phyloP scores from a whole-genome alignment of 441 rosid genomes.

The Croton setiger region DNA sequence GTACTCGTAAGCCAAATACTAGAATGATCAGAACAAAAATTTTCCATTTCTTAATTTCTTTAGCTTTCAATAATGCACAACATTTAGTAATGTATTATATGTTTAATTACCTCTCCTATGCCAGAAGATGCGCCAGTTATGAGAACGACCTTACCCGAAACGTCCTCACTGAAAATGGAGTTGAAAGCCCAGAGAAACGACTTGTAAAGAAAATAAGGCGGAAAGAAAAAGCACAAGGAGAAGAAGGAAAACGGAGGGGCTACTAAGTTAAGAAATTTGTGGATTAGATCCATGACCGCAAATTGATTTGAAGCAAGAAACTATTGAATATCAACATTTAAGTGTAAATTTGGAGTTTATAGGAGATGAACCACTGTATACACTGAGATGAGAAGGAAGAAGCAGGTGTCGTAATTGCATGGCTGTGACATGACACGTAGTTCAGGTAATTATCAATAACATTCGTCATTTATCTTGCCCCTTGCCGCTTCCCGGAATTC shows the following conservation, averaged over 20 bases:
- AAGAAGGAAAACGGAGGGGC: slow-evolving; percentile 60
- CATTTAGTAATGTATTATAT: too few relatives aligned
- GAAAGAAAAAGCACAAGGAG: slow-evolving; percentile 50
- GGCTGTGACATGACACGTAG: slow-evolving; percentile 18
- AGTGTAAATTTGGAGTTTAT: background rate
- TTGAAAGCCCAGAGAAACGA: slow-evolving; percentile 33
- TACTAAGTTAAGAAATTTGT: slow-evolving; percentile 51
- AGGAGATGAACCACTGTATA: background rate
- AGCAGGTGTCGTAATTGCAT: slow-evolving; percentile 25
- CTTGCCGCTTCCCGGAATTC: background rate
- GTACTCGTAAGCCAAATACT: slow-evolving; percentile 65
- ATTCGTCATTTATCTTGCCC: slow-evolving; percentile 7
- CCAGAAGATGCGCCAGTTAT: slow-evolving; percentile 81
- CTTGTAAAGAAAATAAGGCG: slow-evolving; percentile 46
- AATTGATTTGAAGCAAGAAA: background rate
- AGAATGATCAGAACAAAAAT: background rate
- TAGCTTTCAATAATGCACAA: background rate
- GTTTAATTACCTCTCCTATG: slow-evolving; percentile 37
- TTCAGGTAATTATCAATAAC: background rate
- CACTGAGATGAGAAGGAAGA: background rate
- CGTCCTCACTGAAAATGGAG: slow-evolving; percentile 42
- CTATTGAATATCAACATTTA: background rate
- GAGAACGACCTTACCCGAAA: slow-evolving; percentile 58
- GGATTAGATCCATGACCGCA: slow-evolving; percentile 47
- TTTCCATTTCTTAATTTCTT: background rate